Conservation (phyloP, 352 stramenopile species). For the Halophytophthora polymorphica region DNA sequence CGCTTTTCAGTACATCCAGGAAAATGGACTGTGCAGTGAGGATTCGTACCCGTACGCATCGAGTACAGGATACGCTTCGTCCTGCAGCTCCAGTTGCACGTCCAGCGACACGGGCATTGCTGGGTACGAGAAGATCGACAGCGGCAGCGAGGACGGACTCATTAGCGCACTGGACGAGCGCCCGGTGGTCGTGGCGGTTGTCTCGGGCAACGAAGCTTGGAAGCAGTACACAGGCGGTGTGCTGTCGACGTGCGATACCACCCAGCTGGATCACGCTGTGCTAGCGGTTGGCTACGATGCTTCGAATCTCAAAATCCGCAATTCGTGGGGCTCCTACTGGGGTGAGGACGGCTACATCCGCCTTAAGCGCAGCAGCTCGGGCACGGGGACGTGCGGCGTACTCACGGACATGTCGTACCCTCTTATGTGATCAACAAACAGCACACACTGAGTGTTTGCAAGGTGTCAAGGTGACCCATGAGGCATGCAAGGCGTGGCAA, state of each 20-base stretch:
- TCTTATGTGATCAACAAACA: slow-evolving; percentile 24
- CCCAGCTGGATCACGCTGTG: slow-evolving; percentile 95
- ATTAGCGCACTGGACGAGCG: slow-evolving; percentile 85
- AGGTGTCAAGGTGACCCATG: no score
- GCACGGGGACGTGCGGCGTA: slow-evolving; percentile 46
- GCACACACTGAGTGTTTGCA: no score
- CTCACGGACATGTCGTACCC: slow-evolving; percentile 44
- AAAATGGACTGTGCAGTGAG: slow-evolving; percentile 72
- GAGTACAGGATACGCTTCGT: slow-evolving; percentile 9
- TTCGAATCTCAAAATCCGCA: slow-evolving; percentile 91
- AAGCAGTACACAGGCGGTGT: slow-evolving; percentile 95
- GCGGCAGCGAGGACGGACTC: slow-evolving; percentile 57
- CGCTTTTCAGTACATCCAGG: slow-evolving; percentile 90
- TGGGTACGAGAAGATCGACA: slow-evolving; percentile 65
- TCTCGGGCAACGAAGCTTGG: slow-evolving; percentile 91
- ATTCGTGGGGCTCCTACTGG: slow-evolving; percentile 94
- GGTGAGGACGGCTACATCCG: slow-evolving; percentile 90
- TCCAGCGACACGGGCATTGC: slow-evolving; percentile 30
- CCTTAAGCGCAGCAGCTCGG: slow-evolving; percentile 58
- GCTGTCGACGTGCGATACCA: slow-evolving; percentile 64
- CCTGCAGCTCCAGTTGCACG: slow-evolving; percentile 30
- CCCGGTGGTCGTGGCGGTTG: slow-evolving; percentile 92
- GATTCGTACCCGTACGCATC: slow-evolving; percentile 73
- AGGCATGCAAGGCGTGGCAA: no score
- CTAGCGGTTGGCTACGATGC: slow-evolving; percentile 93